Percentiles rank a stretch among this genome's conserved stretches.
These are phyloP conservation scores for Leccinum imitatum DNA, from an alignment of 768 basidiomycete species.

Conservation along the genomic window DNA sequence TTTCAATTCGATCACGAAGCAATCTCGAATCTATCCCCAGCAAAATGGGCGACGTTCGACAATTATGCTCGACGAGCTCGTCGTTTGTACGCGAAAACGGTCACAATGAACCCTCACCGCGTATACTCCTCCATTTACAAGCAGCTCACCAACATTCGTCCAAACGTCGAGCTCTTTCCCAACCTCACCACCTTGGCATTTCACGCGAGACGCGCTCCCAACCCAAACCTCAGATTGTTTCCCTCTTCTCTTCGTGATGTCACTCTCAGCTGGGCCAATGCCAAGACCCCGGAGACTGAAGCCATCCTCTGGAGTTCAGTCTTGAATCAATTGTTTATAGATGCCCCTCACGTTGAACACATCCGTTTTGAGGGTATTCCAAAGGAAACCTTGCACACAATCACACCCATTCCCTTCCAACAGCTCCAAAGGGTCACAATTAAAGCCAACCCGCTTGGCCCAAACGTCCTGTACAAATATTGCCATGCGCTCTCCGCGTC, in stretches of 20 bases:
- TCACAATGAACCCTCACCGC: conserved; percentile 26
- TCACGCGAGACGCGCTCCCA: conserved; percentile 17
- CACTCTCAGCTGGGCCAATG: conserved; percentile 24
- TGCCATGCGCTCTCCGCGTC: conserved; percentile 23
- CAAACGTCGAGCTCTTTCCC: conserved; percentile 26
- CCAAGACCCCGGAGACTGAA: conserved; percentile 13
- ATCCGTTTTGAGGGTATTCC: conserved; percentile 28
- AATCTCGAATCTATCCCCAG: conserved; percentile 7
- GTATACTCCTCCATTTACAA: conserved; percentile 28
- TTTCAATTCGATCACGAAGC: conserved; percentile 12
- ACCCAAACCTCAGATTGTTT: conserved; percentile 18
- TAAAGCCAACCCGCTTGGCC: conserved; percentile 22
- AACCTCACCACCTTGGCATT: conserved; percentile 18
- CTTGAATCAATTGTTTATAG: conserved; percentile 20
- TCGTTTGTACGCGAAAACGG: conserved; percentile 26
- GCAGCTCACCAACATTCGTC: conserved; percentile 21
- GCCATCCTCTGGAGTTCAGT: conserved; percentile 20
- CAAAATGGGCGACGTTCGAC: conserved; percentile 23
- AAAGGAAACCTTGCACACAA: conserved; percentile 15
- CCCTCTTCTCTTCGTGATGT: conserved; percentile 23
- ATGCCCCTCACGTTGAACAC: conserved; percentile 22
- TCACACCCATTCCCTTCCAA: conserved; percentile 20
- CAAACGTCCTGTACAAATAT: conserved; percentile 28
- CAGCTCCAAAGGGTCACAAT: conserved; percentile 22
- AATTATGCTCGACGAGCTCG: conserved; percentile 24